These are phyloP conservation scores for Hibiscus tridactylites DNA, from an alignment of 345 rosid species.

Conservation along the genomic window DNA sequence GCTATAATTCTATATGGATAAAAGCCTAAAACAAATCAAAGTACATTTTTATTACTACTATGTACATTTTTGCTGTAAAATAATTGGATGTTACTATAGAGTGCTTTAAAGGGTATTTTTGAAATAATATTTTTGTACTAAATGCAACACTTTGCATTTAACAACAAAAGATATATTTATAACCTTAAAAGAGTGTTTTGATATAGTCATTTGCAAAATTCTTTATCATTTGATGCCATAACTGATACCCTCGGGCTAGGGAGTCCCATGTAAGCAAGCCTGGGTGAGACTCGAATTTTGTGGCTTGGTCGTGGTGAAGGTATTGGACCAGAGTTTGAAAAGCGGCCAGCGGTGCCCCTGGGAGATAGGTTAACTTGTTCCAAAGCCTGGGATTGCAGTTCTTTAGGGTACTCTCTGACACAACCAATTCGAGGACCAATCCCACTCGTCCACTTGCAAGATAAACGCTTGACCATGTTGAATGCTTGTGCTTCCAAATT, in stretches of 20 bases:
- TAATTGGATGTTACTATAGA: background rate
- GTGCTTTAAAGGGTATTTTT: background rate
- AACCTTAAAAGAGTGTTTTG: background rate
- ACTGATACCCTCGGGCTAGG: slow-evolving; percentile 32
- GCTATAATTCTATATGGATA: background rate
- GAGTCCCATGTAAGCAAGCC: slow-evolving; percentile 47
- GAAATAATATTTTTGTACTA: background rate
- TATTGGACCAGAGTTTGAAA: slow-evolving; percentile 20
- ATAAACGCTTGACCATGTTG: slow-evolving; percentile 35
- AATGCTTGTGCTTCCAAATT: slow-evolving; percentile 25
- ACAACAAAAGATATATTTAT: background rate
- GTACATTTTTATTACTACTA: background rate
- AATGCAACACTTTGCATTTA: background rate
- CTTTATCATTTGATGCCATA: background rate
- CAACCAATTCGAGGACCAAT: slow-evolving; percentile 66
- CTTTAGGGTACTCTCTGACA: slow-evolving; percentile 64
- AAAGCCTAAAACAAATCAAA: background rate
- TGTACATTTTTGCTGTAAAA: background rate
- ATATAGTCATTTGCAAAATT: background rate
- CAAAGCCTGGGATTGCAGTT: slow-evolving; percentile 47
- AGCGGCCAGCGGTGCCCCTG: slow-evolving; percentile 23
- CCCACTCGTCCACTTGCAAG: slow-evolving; percentile 72
- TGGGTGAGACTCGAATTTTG: slow-evolving; percentile 32
- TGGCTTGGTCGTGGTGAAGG: slow-evolving; percentile 47
- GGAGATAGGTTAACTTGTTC: slow-evolving; percentile 63